phyloP scores from a whole-genome alignment of 805 yeast species.

The Starmerella vaccinii region DNA sequence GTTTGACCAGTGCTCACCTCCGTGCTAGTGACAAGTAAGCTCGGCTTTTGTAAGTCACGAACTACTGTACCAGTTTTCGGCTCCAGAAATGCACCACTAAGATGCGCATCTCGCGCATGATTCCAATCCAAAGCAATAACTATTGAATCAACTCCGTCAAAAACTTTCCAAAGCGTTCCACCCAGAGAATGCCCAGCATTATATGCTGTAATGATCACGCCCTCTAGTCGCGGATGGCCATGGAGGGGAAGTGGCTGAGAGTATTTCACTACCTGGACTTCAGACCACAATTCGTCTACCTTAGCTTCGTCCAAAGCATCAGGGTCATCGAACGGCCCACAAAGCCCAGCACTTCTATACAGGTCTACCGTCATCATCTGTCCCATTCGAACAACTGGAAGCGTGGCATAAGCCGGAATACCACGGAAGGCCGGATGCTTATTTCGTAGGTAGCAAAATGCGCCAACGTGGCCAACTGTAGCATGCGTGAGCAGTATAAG shows the following conservation, averaged over 20 bases:
- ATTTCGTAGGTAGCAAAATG: conserved; percentile 55
- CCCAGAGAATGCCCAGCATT: conserved; percentile 92
- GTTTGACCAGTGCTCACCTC: conserved; percentile 42
- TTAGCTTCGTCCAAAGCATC: conserved; percentile 51
- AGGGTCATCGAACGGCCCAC: conserved; percentile 55
- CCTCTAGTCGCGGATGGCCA: conserved; percentile 16
- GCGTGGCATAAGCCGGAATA: conserved; percentile 73
- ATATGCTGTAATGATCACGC: conserved; percentile 55
- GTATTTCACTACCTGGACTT: conserved; percentile 57
- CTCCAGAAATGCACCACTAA: conserved; percentile 61
- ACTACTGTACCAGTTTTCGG: conserved; percentile 49
- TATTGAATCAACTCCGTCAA: conserved; percentile 65
- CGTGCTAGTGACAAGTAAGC: conserved; percentile 68
- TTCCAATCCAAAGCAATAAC: conserved; percentile 91
- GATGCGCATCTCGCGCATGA: conserved; percentile 77
- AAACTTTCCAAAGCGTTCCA: conserved; percentile 79
- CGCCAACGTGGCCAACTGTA: conserved; percentile 67
- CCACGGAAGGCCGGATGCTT: conserved; percentile 46
- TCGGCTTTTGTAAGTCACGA: conserved; percentile 55
- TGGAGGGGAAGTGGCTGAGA: conserved; percentile 45
- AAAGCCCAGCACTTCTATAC: conserved; percentile 59
- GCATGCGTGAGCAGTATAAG: conserved; percentile 78
- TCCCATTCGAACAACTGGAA: conserved; percentile 84
- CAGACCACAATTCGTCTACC: conserved; percentile 71
- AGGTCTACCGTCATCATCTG: conserved; percentile 74